These are phyloP conservation scores for Lecanicillium sp. DNA, from an alignment of 2,329 filamentous ascomycete species.

Conservation along the genomic window DNA sequence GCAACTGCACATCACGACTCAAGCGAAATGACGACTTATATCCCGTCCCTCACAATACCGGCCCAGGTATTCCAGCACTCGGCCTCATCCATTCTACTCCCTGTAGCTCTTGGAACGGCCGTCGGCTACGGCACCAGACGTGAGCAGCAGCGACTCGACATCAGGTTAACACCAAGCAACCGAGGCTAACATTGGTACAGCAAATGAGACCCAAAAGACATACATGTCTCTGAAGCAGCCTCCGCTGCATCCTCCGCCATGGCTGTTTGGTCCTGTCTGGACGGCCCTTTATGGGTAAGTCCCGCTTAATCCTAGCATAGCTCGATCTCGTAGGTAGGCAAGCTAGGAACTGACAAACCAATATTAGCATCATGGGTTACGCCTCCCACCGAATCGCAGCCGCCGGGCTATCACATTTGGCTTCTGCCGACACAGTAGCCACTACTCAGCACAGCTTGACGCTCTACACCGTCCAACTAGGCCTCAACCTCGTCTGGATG, in stretches of 20 bases:
- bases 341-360: not conserved
- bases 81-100: conserved; percentile 66
- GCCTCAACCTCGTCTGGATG: conserved; percentile 82
- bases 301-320: conserved; percentile 3
- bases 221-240: conserved; percentile 63
- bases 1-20: not conserved
- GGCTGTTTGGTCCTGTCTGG: conserved; percentile 58
- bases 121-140: conserved; percentile 62
- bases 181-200: too few relatives aligned
- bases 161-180: too few relatives aligned
- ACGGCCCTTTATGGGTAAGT: conserved; percentile 52
- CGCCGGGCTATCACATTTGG: conserved; percentile 49
- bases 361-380: conserved; percentile 74
- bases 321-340: not conserved
- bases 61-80: conserved; percentile 62
- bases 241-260: conserved; percentile 50
- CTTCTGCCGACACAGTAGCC: conserved; percentile 43
- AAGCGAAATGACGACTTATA: conserved; percentile 62
- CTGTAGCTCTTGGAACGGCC: conserved; percentile 63
- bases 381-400: conserved; percentile 71
- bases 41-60: conserved; percentile 71
- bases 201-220: conserved; percentile 48
- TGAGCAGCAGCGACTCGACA: too few relatives aligned
- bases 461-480: conserved; percentile 79
- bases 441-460: conserved; percentile 62